phyloP scores from a whole-genome alignment of 305 asterid species.

The Fraxinus platypoda region DNA sequence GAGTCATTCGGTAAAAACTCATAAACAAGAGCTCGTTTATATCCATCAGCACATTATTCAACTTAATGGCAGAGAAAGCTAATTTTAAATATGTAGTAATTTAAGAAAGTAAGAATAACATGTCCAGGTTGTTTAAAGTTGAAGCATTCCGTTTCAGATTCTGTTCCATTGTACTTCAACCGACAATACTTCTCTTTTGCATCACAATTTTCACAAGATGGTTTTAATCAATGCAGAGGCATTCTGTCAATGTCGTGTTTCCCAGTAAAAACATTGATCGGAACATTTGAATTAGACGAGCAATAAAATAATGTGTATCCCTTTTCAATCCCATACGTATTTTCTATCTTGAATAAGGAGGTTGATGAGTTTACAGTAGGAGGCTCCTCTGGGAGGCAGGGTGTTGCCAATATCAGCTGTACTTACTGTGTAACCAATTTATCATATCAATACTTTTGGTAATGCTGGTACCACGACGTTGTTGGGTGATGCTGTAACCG shows the following conservation, averaged over 20 bases:
- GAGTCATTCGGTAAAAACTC: background rate
- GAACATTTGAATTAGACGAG: too few relatives aligned
- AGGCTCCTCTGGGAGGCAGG: slow-evolving; percentile 26
- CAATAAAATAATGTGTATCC: slow-evolving; percentile 32
- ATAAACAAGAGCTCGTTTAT: background rate
- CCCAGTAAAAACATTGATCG: too few relatives aligned
- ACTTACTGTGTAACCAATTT: slow-evolving; percentile 23
- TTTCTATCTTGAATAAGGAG: background rate
- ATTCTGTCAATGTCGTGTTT: too few relatives aligned
- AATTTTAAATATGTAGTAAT: too few relatives aligned
- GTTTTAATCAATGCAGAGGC: slow-evolving; percentile 22
- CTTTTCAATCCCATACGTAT: background rate
- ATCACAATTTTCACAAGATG: slow-evolving; percentile 29
- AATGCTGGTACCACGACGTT: slow-evolving; percentile 18
- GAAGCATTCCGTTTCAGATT: slow-evolving; percentile 19
- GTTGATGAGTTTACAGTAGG: slow-evolving; percentile 16
- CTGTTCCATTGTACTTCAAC: slow-evolving; percentile 8
- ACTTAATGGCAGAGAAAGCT: too few relatives aligned
- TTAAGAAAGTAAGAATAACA: too few relatives aligned
- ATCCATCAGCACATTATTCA: background rate
- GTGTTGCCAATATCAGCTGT: slow-evolving; percentile 15
- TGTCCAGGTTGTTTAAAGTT: background rate
- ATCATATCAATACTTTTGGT: slow-evolving; percentile 17
- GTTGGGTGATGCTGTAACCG: slow-evolving; percentile 30
- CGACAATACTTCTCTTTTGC: slow-evolving; percentile 15